A percentile compares a stretch with the other conserved stretches of the same genome.
Conservation (phyloP, 2,329 filamentous ascomycete species). For the Colletotrichum plurivorum region DNA sequence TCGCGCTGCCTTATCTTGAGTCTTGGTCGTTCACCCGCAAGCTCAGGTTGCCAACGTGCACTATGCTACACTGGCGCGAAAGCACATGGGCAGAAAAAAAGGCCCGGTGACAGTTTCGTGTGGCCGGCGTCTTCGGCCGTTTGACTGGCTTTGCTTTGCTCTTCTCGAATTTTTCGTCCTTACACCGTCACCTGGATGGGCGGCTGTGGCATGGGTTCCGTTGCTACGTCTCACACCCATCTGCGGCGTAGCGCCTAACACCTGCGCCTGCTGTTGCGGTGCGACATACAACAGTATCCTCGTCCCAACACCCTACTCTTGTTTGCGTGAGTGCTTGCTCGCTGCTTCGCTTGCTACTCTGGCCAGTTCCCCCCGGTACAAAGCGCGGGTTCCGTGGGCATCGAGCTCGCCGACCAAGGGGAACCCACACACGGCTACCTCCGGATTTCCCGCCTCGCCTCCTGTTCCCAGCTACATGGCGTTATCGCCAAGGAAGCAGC, state of each 20-base stretch:
- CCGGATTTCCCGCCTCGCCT: not conserved
- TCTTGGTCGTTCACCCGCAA: too few species aligned
- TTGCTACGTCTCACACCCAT: constrained; percentile 1
- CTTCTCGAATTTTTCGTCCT: constrained; percentile 19
- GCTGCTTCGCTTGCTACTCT: constrained; percentile 7
- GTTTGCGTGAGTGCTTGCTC: not conserved
- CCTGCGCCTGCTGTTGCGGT: constrained; percentile 11
- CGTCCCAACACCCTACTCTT: not conserved
- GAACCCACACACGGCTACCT: not conserved
- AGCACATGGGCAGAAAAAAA: not conserved
- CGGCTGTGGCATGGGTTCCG: constrained; percentile 11
- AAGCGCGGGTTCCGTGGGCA: constrained; percentile 1
- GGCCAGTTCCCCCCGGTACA: not conserved
- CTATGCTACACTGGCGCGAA: constrained; percentile 17
- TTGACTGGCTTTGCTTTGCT: constrained; percentile 29
- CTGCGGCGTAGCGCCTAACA: constrained; percentile 14
- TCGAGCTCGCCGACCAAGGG: not conserved
- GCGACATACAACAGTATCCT: not conserved
- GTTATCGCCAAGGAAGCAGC: not conserved
- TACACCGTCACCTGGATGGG: constrained; percentile 2
- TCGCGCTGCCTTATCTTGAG: too few species aligned
- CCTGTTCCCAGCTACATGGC: not conserved
- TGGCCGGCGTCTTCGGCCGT: constrained; percentile 24
- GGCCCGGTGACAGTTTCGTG: constrained; percentile 32
- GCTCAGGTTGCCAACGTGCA: too few species aligned